These are phyloP conservation scores for Candida sanyaensis DNA, from an alignment of 1,139 yeast species.

Conservation along the genomic window DNA sequence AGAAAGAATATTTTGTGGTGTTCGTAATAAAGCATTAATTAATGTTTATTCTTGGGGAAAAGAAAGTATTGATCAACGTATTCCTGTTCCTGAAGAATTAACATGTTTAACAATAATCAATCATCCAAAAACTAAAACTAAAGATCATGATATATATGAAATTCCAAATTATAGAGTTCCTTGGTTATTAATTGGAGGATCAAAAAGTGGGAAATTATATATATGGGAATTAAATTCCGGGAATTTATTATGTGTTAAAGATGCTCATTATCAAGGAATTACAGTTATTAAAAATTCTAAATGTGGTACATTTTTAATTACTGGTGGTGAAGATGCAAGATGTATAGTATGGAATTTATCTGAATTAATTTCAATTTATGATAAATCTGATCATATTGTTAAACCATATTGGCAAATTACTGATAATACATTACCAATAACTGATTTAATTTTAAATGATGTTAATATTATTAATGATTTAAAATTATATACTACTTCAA, in stretches of 20 bases:
- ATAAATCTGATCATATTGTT: constrained; percentile 17
- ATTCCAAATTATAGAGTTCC: constrained; percentile 49
- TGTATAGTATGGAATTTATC: constrained; percentile 71
- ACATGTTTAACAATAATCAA: constrained; percentile 36
- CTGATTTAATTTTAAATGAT: constrained; percentile 56
- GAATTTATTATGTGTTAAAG: constrained; percentile 65
- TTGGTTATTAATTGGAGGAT: constrained; percentile 74
- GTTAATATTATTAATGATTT: constrained; percentile 56
- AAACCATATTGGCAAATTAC: constrained; percentile 58
- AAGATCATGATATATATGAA: constrained; percentile 5
- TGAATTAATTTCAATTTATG: constrained; percentile 53
- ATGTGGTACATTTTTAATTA: constrained; percentile 71
- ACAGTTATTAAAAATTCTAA: constrained; percentile 56
- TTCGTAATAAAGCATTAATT: constrained; percentile 68
- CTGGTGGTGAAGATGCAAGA: constrained; percentile 84
- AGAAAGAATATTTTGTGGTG: constrained; percentile 60
- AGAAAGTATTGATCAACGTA: constrained; percentile 79
- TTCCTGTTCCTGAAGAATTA: constrained; percentile 83
- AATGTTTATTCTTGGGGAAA: constrained; percentile 76
- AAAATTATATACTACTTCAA: constrained; percentile 70
- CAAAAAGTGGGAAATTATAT: constrained; percentile 71
- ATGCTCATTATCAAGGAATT: constrained; percentile 83
- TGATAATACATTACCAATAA: constrained; percentile 76
- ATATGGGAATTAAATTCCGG: constrained; percentile 91
- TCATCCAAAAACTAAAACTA: constrained; percentile 18